Conservation (phyloP, 1,284 basidiomycete genomes). For the Cryptococcus neoformans region DNA sequence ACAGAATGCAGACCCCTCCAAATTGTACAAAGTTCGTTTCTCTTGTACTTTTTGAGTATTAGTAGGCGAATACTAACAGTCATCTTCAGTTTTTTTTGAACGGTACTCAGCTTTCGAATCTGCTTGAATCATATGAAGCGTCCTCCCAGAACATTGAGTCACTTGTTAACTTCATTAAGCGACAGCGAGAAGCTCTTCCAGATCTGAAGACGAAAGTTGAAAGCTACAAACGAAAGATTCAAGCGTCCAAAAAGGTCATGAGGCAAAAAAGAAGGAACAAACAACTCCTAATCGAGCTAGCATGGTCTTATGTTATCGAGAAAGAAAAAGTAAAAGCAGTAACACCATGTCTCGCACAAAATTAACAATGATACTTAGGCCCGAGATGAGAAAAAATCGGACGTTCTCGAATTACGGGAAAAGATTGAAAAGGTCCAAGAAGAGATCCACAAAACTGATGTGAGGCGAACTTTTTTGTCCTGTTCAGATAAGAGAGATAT, state of each 20-base stretch:
- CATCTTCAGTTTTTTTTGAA: conserved; percentile 54
- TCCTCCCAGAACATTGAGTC: conserved; percentile 53
- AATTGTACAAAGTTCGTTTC: conserved; percentile 79
- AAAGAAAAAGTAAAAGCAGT: conserved; percentile 59
- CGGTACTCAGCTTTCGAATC: conserved; percentile 86
- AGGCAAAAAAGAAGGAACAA: conserved; percentile 43
- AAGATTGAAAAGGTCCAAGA: conserved; percentile 19
- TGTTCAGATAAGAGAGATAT: too few species aligned
- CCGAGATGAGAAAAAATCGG: background rate
- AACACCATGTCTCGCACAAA: too few species aligned
- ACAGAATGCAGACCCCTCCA: conserved; percentile 72
- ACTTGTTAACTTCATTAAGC: conserved; percentile 20
- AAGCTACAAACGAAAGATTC: conserved; percentile 13
- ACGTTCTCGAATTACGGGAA: conserved; percentile 22
- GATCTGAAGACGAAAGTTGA: conserved; percentile 18
- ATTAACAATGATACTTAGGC: too few species aligned
- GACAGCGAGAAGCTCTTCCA: conserved; percentile 20
- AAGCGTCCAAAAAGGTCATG: conserved; percentile 14
- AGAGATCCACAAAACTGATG: conserved; percentile 11
- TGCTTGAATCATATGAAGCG: conserved; percentile 79
- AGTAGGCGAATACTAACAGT: background rate
- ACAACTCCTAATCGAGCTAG: conserved; percentile 59
- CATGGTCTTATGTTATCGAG: conserved; percentile 80
- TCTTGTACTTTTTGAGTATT: background rate
- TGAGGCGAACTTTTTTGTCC: conserved; percentile 1